A percentile compares a stretch with the other conserved stretches of the same genome.
These are phyloP conservation scores for Arthrobotrys megalospora DNA, from an alignment of 2,329 filamentous ascomycete species.

Conservation along the genomic window DNA sequence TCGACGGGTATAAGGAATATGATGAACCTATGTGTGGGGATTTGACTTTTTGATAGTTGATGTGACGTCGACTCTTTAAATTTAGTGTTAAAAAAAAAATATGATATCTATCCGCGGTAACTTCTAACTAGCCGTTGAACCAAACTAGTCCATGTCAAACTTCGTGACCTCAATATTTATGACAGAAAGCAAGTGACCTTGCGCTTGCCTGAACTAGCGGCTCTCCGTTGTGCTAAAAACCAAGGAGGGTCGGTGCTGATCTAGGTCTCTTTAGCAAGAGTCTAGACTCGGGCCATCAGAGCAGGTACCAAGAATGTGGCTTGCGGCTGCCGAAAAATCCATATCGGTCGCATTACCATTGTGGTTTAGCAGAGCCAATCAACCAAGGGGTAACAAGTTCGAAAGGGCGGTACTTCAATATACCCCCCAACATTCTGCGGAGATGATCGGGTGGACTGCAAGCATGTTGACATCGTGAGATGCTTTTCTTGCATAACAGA, in stretches of 20 bases:
- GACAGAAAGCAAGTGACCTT: neutral
- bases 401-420: slow-evolving; percentile 32
- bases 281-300: slow-evolving; percentile 41
- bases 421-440: slow-evolving; percentile 40
- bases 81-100: too few relatives aligned
- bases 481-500: slow-evolving; percentile 18
- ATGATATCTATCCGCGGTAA: neutral
- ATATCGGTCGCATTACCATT: slow-evolving; percentile 39
- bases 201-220: slow-evolving; percentile 5
- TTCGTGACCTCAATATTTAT: neutral
- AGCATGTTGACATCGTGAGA: slow-evolving; percentile 14
- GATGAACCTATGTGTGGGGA: slow-evolving; percentile 10
- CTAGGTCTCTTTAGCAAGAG: slow-evolving; percentile 27
- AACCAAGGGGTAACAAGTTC: slow-evolving; percentile 29
- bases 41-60: neutral
- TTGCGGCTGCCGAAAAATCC: slow-evolving; percentile 43
- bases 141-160: neutral
- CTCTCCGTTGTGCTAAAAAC: neutral
- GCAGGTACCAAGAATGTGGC: slow-evolving; percentile 58
- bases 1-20: neutral
- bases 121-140: neutral
- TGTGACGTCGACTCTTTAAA: too few relatives aligned
- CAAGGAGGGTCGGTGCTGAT: slow-evolving; percentile 12
- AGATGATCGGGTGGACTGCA: slow-evolving; percentile 34
- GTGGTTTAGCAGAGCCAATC: slow-evolving; percentile 31